Evolutionary conservation across 2,329 filamentous ascomycete genomes (phyloP), one percentile per base, ranked within the genome.

Genomic region (Cladosporium austrohemisphaericum): DNA sequence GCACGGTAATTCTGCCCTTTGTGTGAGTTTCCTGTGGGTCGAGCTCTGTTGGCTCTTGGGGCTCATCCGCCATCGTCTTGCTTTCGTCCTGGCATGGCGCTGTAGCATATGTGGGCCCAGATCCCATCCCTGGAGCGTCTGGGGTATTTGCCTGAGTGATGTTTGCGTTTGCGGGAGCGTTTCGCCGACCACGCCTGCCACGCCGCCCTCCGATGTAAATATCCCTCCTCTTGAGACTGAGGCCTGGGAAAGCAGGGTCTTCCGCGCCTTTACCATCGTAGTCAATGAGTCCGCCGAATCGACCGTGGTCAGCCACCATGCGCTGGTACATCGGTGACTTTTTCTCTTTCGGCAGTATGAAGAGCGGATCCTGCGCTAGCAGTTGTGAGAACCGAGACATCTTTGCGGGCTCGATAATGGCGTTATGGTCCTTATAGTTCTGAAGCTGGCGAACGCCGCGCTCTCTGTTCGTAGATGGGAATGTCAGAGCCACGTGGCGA

Each of bases 311-410:
- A 6, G 25, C 25, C 23, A 41, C 13, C 10, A 26, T 16, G 1
- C 38, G 25, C 16, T 28, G 16, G 23, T 16, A 10, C 23, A 22
- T 20, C n/a, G 25, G 25, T 13, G 38, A 41, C 18, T 20, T 4
- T 14, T 14, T 20, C 1, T 28, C 38, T 10, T 22, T 20, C 9
- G 41, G 41, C 20, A 35, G 29, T 14, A 45, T 45, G 31, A 45
- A 45, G 14, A 45, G 29, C 20, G 41, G 41, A 35, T 45, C 41
- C 3, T 45, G 19, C 2, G 41, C 41, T 9, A 45, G 14, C 20
- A 18, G 16, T 22, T 33, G 26, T 16, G 41, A 19, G 14, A 45
- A 45, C 5, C 20, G 19, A n/a, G 31, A 35, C 6, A 13, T 28
- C 16, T 41, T 31, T 5, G 23, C n/a, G 8, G 31, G 22, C 18